phyloP scores from a whole-genome alignment of 768 basidiomycete species.

The Amanita pseudoporphyria region DNA sequence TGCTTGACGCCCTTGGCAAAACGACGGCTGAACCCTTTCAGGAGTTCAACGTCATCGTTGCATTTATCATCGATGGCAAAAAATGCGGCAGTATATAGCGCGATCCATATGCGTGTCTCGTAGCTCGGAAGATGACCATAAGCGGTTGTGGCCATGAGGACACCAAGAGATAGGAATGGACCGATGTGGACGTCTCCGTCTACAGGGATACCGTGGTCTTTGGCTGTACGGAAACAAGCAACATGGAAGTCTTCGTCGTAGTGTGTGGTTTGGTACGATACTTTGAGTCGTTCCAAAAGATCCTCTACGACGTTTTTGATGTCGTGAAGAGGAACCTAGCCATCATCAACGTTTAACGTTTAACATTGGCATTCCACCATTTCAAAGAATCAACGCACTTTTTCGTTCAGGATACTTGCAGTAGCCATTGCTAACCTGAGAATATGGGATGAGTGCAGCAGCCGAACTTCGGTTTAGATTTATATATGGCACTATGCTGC shows the following conservation, averaged over 20 bases:
- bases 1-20: slow-evolving; percentile 21
- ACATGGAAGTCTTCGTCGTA: slow-evolving; percentile 9
- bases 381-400: no score
- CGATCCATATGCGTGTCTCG: slow-evolving; percentile 23
- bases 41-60: slow-evolving; percentile 14
- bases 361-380: no score
- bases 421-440: no score
- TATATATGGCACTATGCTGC: no score
- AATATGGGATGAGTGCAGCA: no score
- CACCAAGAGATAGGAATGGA: slow-evolving; percentile 23
- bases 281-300: not conserved
- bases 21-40: slow-evolving; percentile 24
- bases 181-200: slow-evolving; percentile 13
- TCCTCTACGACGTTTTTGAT: not conserved
- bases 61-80: slow-evolving; percentile 29
- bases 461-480: no score
- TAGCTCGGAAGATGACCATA: slow-evolving; percentile 21
- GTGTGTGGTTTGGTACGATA: no score
- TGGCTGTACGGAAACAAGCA: slow-evolving; percentile 16
- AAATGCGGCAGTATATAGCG: slow-evolving; percentile 29
- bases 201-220: slow-evolving; percentile 17
- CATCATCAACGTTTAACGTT: no score
- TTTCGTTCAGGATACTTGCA: no score
- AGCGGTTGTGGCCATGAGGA: slow-evolving; percentile 17
- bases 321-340: no score